Conservation (phyloP, 768 basidiomycete species). For the Kondoa subrosea region DNA sequence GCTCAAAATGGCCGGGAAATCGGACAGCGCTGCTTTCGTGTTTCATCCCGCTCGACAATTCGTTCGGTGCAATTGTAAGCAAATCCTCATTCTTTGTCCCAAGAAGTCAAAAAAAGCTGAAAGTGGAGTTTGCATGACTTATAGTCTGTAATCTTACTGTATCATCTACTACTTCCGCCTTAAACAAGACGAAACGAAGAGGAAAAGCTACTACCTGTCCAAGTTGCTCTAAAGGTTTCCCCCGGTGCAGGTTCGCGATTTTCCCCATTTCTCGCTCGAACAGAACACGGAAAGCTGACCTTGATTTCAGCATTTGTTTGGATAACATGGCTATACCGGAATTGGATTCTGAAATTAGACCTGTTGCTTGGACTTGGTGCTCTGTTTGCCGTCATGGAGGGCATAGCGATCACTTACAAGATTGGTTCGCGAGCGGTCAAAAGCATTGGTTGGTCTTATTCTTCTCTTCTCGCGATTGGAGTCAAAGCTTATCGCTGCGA, state of each 20-base stretch:
- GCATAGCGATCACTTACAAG: conserved; percentile 13
- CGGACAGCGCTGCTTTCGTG: conserved; percentile 4
- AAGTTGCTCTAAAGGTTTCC: conserved; percentile 15
- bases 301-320: conserved; percentile 3
- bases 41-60: conserved; percentile 5
- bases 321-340: conserved; percentile 13
- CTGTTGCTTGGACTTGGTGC: conserved; percentile 7
- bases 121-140: too few relatives aligned
- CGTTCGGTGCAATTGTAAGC: conserved; percentile 16
- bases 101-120: not conserved
- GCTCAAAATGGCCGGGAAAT: conserved; percentile 10
- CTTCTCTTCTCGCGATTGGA: not conserved
- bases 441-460: not conserved
- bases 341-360: too few relatives aligned
- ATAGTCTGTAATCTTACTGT: conserved; percentile 5
- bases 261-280: conserved; percentile 8
- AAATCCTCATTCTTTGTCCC: not conserved
- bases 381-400: conserved; percentile 14
- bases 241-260: conserved; percentile 3
- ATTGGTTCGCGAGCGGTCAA: conserved; percentile 14
- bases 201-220: conserved; percentile 15
- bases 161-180: not conserved
- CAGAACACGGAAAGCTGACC: conserved; percentile 6
- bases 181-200: not conserved
- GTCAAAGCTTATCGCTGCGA: not conserved